phyloP scores from a whole-genome alignment of 495 filamentous ascomycete species.

The Talaromyces proteolyticus region DNA sequence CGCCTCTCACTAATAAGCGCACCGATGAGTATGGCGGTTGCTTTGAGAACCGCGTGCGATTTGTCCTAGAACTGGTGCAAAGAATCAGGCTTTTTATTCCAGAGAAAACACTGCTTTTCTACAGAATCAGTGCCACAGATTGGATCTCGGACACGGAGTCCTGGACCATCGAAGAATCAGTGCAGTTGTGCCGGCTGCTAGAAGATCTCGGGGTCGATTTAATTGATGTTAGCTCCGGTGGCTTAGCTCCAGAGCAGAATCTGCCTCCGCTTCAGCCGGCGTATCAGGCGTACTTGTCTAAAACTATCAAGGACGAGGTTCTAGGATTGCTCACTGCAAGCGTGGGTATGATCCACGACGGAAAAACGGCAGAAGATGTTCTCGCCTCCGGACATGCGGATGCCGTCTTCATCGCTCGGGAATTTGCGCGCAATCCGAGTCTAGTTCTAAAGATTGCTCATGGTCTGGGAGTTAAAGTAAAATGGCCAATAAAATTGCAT shows the following conservation, averaged over 20 bases:
- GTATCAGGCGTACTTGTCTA: conserved; percentile 41
- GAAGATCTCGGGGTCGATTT: conserved; percentile 49
- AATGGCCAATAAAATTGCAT: conserved; percentile 41
- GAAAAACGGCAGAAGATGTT: conserved; percentile 40
- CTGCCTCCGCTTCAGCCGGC: conserved; percentile 43
- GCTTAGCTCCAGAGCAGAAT: conserved; percentile 42
- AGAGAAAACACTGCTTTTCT: conserved; percentile 51
- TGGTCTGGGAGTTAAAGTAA: conserved; percentile 43
- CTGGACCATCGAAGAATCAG: conserved; percentile 45
- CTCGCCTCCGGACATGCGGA: conserved; percentile 45
- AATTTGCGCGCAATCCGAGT: conserved; percentile 52
- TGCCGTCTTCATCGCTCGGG: conserved; percentile 46
- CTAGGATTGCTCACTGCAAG: conserved; percentile 47
- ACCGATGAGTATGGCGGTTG: conserved; percentile 63
- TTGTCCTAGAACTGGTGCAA: conserved; percentile 55
- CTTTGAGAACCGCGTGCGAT: conserved; percentile 62
- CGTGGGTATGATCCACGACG: conserved; percentile 55
- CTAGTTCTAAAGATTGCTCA: conserved; percentile 47
- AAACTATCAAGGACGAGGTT: conserved; percentile 27
- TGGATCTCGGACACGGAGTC: conserved; percentile 43
- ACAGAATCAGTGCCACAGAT: conserved; percentile 48
- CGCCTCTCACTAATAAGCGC: conserved; percentile 55
- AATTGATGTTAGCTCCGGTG: conserved; percentile 52
- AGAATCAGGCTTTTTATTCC: conserved; percentile 48
- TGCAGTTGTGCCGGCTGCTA: conserved; percentile 37